Evolutionary conservation across 345 rosid genomes (phyloP).

Genomic region (Gossypioides kirkii): DNA sequence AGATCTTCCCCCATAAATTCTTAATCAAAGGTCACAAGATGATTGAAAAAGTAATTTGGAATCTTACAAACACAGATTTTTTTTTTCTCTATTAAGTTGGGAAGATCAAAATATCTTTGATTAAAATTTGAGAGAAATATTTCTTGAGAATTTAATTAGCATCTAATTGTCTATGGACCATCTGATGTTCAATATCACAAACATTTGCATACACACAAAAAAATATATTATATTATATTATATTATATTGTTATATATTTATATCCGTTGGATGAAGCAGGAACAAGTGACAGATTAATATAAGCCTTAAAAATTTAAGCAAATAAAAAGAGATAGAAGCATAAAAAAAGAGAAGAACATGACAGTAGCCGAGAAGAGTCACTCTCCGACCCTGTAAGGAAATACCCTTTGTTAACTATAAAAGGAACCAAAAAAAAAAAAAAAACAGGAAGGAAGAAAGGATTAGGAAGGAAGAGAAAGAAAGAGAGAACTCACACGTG

Average conservation of each 20-base stretch:
- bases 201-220: background rate
- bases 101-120: background rate
- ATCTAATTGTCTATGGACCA: background rate
- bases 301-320: background rate
- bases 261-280: background rate
- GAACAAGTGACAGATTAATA: background rate
- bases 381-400: background rate
- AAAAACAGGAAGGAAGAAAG: background rate
- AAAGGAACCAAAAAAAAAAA: background rate
- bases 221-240: too few relatives aligned
- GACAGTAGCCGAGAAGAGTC: background rate
- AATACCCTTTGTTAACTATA: background rate
- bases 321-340: background rate
- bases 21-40: too few relatives aligned
- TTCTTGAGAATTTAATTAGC: background rate
- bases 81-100: background rate
- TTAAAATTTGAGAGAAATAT: background rate
- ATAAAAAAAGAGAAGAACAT: background rate
- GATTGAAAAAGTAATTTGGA: background rate
- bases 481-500: constrained; percentile 62
- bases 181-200: background rate
- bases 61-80: background rate
- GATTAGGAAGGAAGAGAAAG: background rate
- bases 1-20: background rate
- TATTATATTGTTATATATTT: too few relatives aligned